phyloP scores from a whole-genome alignment of 352 stramenopile species.

The Globisporangium paroecandrum region DNA sequence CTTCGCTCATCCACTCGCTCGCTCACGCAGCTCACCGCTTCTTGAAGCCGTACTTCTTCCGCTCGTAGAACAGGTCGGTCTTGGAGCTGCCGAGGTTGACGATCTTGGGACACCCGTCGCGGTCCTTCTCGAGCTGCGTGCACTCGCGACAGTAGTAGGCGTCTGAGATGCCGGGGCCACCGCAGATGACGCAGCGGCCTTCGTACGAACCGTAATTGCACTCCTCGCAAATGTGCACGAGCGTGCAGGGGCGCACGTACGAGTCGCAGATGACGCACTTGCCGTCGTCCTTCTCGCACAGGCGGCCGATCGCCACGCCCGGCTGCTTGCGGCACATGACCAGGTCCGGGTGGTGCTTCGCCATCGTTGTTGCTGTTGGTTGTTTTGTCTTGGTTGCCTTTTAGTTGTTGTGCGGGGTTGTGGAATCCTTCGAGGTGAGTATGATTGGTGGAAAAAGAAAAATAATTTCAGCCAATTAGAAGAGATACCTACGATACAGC shows the following conservation, averaged over 20 bases:
- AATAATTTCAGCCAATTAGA: background rate
- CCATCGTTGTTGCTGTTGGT: constrained; percentile 71
- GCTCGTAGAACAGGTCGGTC: constrained; percentile 99
- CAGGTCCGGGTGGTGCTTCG: constrained; percentile 99
- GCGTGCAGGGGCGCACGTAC: constrained; percentile 96
- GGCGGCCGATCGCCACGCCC: constrained; percentile 94
- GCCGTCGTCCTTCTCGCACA: constrained; percentile 99
- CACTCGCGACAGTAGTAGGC: constrained; percentile 99
- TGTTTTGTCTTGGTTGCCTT: background rate
- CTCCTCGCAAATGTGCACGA: constrained; percentile 99
- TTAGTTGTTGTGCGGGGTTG: background rate
- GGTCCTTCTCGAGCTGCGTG: constrained; percentile 94
- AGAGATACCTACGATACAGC: background rate
- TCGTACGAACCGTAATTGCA: constrained; percentile 99
- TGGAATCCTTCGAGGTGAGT: background rate
- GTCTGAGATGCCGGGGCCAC: constrained; percentile 96
- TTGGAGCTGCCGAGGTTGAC: constrained; percentile 96
- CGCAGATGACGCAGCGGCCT: constrained; percentile 97
- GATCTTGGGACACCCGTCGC: constrained; percentile 99
- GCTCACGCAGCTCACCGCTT: constrained; percentile 51
- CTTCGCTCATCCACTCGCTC: background rate
- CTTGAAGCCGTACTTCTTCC: constrained; percentile 97
- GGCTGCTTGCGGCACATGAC: constrained; percentile 99
- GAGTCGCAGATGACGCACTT: constrained; percentile 99
- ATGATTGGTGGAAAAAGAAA: background rate